Evolutionary conservation across 768 basidiomycete species (phyloP).

Genomic region (Royoungia palumana): DNA sequence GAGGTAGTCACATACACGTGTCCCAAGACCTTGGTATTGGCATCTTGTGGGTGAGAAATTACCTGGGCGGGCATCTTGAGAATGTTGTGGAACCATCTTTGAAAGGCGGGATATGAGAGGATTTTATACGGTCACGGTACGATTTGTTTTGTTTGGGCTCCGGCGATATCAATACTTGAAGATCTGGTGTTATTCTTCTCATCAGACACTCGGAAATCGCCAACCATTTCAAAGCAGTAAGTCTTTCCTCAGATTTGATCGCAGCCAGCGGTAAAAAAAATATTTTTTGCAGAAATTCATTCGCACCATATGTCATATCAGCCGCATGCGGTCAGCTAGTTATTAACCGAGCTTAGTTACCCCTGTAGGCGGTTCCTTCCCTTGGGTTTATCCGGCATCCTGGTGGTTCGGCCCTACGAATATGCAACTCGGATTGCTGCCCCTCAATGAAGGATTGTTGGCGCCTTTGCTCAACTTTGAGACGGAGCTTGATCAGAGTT

Average conservation of each 20-base stretch:
- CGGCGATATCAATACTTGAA: no score
- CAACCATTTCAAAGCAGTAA: no score
- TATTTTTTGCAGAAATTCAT: not conserved
- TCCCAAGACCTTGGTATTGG: constrained; percentile 47
- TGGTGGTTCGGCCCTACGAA: constrained; percentile 3
- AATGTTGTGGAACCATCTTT: constrained; percentile 8
- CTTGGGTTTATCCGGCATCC: constrained; percentile 5
- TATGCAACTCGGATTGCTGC: no score
- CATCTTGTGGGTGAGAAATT: constrained; percentile 35
- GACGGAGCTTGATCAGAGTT: constrained; percentile 34
- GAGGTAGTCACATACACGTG: constrained; percentile 58
- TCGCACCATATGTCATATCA: constrained; percentile 11
- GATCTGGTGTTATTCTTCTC: no score
- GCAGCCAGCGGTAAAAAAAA: constrained; percentile 14
- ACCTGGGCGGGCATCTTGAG: constrained; percentile 49
- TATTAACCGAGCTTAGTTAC: constrained; percentile 12
- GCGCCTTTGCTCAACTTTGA: constrained; percentile 6
- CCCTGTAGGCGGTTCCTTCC: not conserved
- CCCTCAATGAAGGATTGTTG: no score
- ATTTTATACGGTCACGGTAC: no score
- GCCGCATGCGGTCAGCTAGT: constrained; percentile 5
- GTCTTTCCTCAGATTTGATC: no score
- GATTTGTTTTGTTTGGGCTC: no score
- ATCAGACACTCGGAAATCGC: no score
- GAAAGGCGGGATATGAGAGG: constrained; percentile 21